A percentile compares a stretch with the other conserved stretches of the same genome.
Conservation (phyloP, 2,329 filamentous ascomycete genomes). For the Fusarium piperis region DNA sequence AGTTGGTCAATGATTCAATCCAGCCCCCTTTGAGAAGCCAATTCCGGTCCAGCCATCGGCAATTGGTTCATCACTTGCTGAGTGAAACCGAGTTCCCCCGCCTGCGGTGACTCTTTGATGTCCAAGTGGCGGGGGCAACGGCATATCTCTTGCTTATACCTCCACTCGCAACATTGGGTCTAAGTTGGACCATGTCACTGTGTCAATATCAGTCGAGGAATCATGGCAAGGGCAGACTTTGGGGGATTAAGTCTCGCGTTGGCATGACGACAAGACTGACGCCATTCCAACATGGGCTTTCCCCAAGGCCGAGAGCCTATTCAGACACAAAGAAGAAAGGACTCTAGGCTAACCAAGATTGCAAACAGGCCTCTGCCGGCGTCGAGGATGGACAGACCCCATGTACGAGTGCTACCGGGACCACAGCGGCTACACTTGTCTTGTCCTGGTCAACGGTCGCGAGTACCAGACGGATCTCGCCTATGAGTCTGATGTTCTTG, state of each 20-base stretch:
- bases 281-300: not conserved
- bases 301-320: not conserved
- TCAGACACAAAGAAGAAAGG: not conserved
- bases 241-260: not conserved
- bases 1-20: slow-evolving; percentile 53
- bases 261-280: not conserved
- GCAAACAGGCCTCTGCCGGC: slow-evolving; percentile 84
- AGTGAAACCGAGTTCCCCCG: slow-evolving; percentile 21
- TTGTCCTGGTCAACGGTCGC: slow-evolving; percentile 93
- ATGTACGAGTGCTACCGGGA: slow-evolving; percentile 85
- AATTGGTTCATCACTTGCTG: slow-evolving; percentile 28
- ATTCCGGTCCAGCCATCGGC: slow-evolving; percentile 25
- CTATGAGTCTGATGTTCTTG: slow-evolving; percentile 83
- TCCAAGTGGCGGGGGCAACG: not conserved
- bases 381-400: slow-evolving; percentile 92
- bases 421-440: slow-evolving; percentile 82
- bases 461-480: slow-evolving; percentile 92
- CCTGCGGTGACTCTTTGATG: slow-evolving; percentile 13
- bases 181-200: not conserved
- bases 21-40: slow-evolving; percentile 22
- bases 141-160: slow-evolving; percentile 1
- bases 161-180: not conserved
- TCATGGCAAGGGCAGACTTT: not conserved
- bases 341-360: slow-evolving; percentile 48
- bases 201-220: not conserved